Conservation (phyloP, 2,329 filamentous ascomycete genomes). For the Colletotrichum trifolii region DNA sequence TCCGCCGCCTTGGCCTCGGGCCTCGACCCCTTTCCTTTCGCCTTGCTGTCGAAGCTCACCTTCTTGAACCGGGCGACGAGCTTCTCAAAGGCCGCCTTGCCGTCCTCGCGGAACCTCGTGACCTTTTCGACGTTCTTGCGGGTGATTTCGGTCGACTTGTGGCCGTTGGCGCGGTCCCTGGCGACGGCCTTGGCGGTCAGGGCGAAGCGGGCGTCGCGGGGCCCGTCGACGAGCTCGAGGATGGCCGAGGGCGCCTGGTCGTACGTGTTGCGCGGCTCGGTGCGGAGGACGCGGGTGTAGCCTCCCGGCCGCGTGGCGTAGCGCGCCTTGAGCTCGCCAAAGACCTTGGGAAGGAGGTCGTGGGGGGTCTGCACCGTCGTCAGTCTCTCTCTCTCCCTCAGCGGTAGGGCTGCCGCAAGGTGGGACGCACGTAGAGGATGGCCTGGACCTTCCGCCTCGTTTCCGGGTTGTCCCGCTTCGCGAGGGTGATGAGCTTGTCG, state of each 20-base stretch:
- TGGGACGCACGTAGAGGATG: slow-evolving; percentile 79
- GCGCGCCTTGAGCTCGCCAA: slow-evolving; percentile 82
- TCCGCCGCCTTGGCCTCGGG: not conserved
- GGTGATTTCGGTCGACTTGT: slow-evolving; percentile 76
- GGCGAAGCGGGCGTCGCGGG: slow-evolving; percentile 92
- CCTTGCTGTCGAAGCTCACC: slow-evolving; percentile 49
- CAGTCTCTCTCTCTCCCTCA: not conserved
- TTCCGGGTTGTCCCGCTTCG: slow-evolving; percentile 91
- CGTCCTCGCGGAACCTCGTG: slow-evolving; percentile 76
- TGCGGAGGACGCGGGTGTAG: slow-evolving; percentile 93
- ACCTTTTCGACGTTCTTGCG: slow-evolving; percentile 85
- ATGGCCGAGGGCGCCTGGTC: slow-evolving; percentile 93
- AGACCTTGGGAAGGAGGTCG: slow-evolving; percentile 83
- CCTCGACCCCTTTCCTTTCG: slow-evolving; percentile 36
- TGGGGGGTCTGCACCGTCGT: slow-evolving; percentile 68
- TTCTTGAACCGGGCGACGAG: slow-evolving; percentile 62
- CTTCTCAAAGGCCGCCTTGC: slow-evolving; percentile 74
- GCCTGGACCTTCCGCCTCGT: slow-evolving; percentile 78
- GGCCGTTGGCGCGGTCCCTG: slow-evolving; percentile 65
- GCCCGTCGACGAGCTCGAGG: slow-evolving; percentile 93
- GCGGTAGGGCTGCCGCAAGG: no score
- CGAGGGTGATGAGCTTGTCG: slow-evolving; percentile 93
- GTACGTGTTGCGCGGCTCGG: slow-evolving; percentile 83
- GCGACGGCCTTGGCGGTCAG: slow-evolving; percentile 90
- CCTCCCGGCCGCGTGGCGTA: slow-evolving; percentile 86